These are phyloP conservation scores for Shiraia sp. DNA, from an alignment of 2,329 filamentous ascomycete genomes.

Conservation along the genomic window DNA sequence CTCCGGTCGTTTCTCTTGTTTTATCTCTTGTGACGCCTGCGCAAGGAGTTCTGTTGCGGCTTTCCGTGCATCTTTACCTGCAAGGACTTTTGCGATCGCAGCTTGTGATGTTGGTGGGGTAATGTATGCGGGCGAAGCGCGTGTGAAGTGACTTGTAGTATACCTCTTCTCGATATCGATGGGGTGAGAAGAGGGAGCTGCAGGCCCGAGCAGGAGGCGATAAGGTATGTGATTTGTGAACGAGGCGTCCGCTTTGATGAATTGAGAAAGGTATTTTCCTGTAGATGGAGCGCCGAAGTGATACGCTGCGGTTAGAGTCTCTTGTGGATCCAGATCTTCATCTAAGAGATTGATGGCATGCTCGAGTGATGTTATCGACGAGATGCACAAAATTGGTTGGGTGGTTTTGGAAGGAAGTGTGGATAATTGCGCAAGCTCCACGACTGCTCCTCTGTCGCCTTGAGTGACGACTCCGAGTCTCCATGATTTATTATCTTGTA, in stretches of 20 bases:
- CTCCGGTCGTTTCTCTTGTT: slow-evolving; percentile 39
- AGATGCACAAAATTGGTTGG: slow-evolving; percentile 51
- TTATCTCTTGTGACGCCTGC: slow-evolving; percentile 29
- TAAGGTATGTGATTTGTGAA: slow-evolving; percentile 63
- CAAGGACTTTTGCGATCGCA: slow-evolving; percentile 21
- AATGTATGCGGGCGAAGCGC: slow-evolving; percentile 22
- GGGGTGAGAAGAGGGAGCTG: slow-evolving; percentile 19
- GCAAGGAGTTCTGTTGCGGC: slow-evolving; percentile 15
- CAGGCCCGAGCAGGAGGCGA: slow-evolving; percentile 53
- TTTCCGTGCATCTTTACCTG: slow-evolving; percentile 12
- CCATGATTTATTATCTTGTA: slow-evolving; percentile 25
- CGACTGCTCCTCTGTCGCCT: slow-evolving; percentile 26
- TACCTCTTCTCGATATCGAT: slow-evolving; percentile 24
- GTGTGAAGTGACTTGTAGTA: slow-evolving; percentile 22
- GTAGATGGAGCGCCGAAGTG: slow-evolving; percentile 55
- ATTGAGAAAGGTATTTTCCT: slow-evolving; percentile 65
- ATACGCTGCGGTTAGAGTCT: slow-evolving; percentile 52
- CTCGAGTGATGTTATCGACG: slow-evolving; percentile 55
- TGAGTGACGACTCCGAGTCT: slow-evolving; percentile 24
- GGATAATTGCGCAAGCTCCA: slow-evolving; percentile 31
- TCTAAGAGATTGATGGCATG: slow-evolving; percentile 56
- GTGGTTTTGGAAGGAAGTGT: slow-evolving; percentile 43
- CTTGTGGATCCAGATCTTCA: slow-evolving; percentile 32
- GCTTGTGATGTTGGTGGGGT: slow-evolving; percentile 10
- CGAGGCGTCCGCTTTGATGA: slow-evolving; percentile 54